Evolutionary conservation across 345 rosid species (phyloP).

Genomic region (Pistacia vera): DNA sequence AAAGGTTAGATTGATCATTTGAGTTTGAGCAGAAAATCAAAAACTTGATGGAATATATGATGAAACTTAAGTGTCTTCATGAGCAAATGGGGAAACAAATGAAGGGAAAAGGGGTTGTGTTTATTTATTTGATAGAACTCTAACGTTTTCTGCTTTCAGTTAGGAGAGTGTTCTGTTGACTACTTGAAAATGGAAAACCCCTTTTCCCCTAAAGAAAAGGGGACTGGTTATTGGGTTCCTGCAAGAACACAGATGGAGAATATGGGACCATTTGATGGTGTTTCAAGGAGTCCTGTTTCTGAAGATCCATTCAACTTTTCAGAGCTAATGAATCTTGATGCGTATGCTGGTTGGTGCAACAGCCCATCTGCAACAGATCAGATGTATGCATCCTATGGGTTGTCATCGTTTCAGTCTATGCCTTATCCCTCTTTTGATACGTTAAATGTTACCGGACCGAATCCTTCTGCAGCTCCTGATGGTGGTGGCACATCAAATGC

Average conservation of each 20-base stretch:
- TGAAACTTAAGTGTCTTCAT: constrained; percentile 8
- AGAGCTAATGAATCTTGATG: constrained; percentile 65
- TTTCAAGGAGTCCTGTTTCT: constrained; percentile 31
- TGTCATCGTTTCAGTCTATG: constrained; percentile 40
- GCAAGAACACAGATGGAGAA: constrained; percentile 48
- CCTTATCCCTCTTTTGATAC: constrained; percentile 44
- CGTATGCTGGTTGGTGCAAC: constrained; percentile 66
- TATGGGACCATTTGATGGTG: constrained; percentile 23
- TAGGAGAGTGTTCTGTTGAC: constrained; percentile 6
- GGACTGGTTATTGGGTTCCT: constrained; percentile 44
- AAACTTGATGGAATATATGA: constrained; percentile 17
- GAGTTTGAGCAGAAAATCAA: background rate
- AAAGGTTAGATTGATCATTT: background rate
- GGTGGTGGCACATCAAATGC: constrained; percentile 27
- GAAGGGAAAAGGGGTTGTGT: constrained; percentile 3
- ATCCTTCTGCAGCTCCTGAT: constrained; percentile 29
- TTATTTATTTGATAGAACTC: constrained; percentile 12
- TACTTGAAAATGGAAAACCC: constrained; percentile 53
- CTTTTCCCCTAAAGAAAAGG: constrained; percentile 58
- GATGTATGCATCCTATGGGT: constrained; percentile 44
- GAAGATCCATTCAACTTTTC: constrained; percentile 58
- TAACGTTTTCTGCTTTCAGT: constrained; percentile 21
- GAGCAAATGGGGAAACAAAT: constrained; percentile 9
- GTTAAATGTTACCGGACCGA: constrained; percentile 35
- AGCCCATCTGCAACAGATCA: constrained; percentile 52